These are phyloP conservation scores for Dioszegia crocea DNA, from an alignment of 768 basidiomycete genomes.

Conservation along the genomic window DNA sequence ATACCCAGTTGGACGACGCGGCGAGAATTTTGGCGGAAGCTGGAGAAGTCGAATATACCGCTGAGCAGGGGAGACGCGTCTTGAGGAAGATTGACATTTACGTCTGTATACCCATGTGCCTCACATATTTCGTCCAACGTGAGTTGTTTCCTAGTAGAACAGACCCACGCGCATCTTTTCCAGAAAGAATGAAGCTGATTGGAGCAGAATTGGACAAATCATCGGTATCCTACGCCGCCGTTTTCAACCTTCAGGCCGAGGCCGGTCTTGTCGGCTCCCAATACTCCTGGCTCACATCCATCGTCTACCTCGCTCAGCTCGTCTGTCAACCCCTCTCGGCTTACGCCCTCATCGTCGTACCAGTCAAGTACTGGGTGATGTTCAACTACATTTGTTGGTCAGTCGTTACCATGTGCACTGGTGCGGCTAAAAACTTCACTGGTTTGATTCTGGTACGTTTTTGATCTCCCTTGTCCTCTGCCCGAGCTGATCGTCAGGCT, in stretches of 20 bases:
- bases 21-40: constrained; percentile 17
- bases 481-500: neutral
- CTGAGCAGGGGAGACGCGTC: constrained; percentile 19
- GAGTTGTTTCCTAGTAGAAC: no score
- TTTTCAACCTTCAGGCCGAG: constrained; percentile 53
- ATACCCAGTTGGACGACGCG: constrained; percentile 30
- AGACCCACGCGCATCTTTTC: no score
- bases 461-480: no score
- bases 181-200: neutral
- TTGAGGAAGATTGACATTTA: constrained; percentile 26
- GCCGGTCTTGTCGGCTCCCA: constrained; percentile 49
- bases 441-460: constrained; percentile 16
- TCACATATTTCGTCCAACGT: constrained; percentile 30
- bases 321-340: constrained; percentile 35
- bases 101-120: constrained; percentile 26
- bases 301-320: constrained; percentile 43
- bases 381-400: constrained; percentile 40
- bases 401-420: constrained; percentile 26
- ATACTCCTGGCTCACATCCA: constrained; percentile 55
- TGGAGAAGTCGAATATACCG: constrained; percentile 21
- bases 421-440: constrained; percentile 29
- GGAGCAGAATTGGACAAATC: constrained; percentile 48
- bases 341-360: constrained; percentile 39
- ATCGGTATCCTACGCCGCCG: constrained; percentile 56
- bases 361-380: constrained; percentile 47